phyloP scores from a whole-genome alignment of 306 rosid species.

The Boehmeria nivea region DNA sequence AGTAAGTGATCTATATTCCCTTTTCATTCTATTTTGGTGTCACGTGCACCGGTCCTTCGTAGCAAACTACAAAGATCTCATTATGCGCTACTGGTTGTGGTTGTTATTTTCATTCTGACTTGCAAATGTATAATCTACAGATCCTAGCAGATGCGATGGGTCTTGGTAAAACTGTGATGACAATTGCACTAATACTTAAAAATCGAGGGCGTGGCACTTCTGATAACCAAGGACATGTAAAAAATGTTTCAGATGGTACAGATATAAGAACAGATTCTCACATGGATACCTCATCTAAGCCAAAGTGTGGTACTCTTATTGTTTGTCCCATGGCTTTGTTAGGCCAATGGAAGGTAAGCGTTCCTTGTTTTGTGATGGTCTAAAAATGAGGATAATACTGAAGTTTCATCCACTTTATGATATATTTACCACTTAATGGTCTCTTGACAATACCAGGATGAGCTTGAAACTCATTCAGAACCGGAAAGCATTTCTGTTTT shows the following conservation, averaged over 20 bases:
- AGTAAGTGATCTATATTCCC: constrained; percentile 44
- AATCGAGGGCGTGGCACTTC: constrained; percentile 37
- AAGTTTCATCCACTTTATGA: too few species aligned
- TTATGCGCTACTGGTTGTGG: background rate
- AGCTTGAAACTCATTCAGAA: constrained; percentile 72
- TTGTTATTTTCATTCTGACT: constrained; percentile 14
- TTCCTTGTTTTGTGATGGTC: too few species aligned
- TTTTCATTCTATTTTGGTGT: too few species aligned
- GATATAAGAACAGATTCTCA: constrained; percentile 20
- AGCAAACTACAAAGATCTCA: background rate
- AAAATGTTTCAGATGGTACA: constrained; percentile 12
- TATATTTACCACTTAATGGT: constrained; percentile 23
- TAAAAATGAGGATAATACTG: too few species aligned
- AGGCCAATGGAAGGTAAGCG: constrained; percentile 81
- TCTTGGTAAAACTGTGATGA: constrained; percentile 95
- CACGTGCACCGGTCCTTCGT: background rate
- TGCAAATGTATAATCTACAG: constrained; percentile 22
- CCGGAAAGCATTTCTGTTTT: constrained; percentile 54
- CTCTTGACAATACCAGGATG: constrained; percentile 52
- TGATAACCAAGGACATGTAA: constrained; percentile 12
- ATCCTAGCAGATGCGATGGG: constrained; percentile 94
- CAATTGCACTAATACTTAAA: constrained; percentile 68
- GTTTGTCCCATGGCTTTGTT: constrained; percentile 91
- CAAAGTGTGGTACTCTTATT: constrained; percentile 72
- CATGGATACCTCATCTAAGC: constrained; percentile 10